Conservation (phyloP, 2,329 filamentous ascomycete species). For the Ceratocystis alfenasii region DNA sequence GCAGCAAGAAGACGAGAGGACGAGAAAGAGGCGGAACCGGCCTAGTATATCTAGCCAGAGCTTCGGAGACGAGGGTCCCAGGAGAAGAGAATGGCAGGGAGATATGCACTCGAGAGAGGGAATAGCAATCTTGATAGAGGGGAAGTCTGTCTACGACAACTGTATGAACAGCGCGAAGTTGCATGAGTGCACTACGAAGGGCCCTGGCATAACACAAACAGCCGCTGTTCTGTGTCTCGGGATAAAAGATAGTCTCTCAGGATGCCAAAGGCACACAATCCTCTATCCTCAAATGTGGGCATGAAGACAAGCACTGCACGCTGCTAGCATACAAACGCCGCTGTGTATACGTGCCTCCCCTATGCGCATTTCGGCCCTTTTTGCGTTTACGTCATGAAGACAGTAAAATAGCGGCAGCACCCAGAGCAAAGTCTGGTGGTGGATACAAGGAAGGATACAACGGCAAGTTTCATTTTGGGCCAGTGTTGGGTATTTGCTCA, state of each 20-base stretch:
- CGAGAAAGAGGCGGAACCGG: not conserved
- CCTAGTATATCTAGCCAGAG: not conserved
- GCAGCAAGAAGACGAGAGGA: not conserved
- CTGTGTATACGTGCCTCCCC: not conserved
- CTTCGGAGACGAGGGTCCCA: not conserved
- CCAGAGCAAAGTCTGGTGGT: not conserved
- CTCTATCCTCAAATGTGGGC: not conserved
- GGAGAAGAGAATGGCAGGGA: too few relatives aligned
- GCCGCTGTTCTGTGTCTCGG: too few relatives aligned
- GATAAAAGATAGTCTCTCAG: too few relatives aligned
- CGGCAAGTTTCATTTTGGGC: not conserved
- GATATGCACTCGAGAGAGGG: too few relatives aligned
- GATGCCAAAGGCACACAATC: not conserved
- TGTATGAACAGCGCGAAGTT: too few relatives aligned
- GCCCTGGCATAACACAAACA: too few relatives aligned
- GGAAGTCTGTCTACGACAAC: too few relatives aligned
- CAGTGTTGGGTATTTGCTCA: not conserved
- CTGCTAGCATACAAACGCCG: not conserved
- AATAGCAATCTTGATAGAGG: too few relatives aligned
- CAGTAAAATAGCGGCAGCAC: not conserved
- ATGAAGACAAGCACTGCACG: not conserved
- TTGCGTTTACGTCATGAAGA: not conserved
- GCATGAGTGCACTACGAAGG: too few relatives aligned
- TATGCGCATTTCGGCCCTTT: constrained; percentile 4
- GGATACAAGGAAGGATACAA: not conserved